Evolutionary conservation across 768 basidiomycete species (phyloP).

Genomic region (Lactifluus piperatus): DNA sequence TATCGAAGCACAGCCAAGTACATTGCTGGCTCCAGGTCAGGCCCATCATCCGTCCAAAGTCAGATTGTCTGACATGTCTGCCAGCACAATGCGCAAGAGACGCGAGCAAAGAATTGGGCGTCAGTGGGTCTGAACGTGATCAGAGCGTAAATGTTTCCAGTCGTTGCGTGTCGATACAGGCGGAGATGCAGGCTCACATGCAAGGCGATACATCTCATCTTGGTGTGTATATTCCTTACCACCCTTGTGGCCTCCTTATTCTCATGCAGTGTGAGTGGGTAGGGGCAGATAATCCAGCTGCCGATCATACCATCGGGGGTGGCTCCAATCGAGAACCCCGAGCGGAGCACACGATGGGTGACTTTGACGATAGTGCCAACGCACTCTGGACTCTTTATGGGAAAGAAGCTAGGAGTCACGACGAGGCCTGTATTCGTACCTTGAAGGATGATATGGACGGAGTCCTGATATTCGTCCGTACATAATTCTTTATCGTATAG

Average conservation of each 20-base stretch:
- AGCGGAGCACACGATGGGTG: neutral
- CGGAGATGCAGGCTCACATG: neutral
- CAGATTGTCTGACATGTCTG: no score
- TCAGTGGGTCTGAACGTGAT: neutral
- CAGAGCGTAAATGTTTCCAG: neutral
- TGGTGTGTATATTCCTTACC: neutral
- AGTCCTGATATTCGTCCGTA: constrained; percentile 32
- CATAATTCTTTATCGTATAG: neutral
- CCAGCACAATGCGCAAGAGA: neutral
- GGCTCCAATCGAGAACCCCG: neutral
- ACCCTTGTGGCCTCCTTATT: no score
- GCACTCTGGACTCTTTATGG: constrained; percentile 34
- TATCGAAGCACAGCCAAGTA: no score
- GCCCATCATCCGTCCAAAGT: no score
- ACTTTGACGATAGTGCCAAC: constrained; percentile 31
- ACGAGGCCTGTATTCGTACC: constrained; percentile 27
- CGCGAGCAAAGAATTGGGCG: neutral
- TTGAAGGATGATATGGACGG: constrained; percentile 37
- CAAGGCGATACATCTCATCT: neutral
- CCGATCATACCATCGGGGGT: neutral
- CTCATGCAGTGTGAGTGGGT: no score
- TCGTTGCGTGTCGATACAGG: neutral
- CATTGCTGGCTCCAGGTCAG: no score
- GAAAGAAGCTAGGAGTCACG: constrained; percentile 29
- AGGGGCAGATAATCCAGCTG: no score